Evolutionary conservation across 192 early-diverging fungal species (phyloP), one percentile per base, ranked within the genome.

Genomic region (Podila clonocystis): DNA sequence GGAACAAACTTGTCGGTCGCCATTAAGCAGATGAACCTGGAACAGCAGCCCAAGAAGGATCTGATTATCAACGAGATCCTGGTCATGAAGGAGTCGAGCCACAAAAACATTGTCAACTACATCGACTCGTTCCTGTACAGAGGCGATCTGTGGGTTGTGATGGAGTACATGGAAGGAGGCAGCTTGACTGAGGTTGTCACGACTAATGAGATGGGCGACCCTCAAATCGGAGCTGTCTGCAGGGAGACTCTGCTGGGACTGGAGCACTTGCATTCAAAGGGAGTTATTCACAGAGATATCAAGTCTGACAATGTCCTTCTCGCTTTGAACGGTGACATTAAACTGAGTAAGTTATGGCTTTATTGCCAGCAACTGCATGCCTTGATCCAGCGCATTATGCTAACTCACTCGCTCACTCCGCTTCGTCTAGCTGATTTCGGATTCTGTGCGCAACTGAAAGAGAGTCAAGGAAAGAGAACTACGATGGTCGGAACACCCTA

Each of bases 21-120:
- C 4, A 97, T 98, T 82, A 98, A 98, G 85, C 96, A 97, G 79
- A 98, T 97, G 95, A 94, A 97, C 67, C 82, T 98, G 61, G 92
- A 96, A 75, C 91, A 95, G 79, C 97, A 98, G 84, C 95, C 96
- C 33, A 97, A 97, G 78, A 97, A 97, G 86, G 97, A 98, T 67
- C 77, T 97, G 65, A 98, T 98, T 70, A 96, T 97, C 80, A 97
- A 95, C 67, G 95, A 97, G 82, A 96, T 97, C 59, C 50, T 94
- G 50, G 91, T 97, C 26, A 95, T 97, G 94, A 93, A 93, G 63
- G 90, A 93, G 60, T 89, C 87, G 22, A 85, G 83, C 34, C 95
- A 96, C 83, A 76, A 82, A 61, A 95, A 96, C 74, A 94, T 96
- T 84, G 94, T 96, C 60, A 94, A 93, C 74, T 94, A 87, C 57